A percentile compares a stretch with the other conserved stretches of the same genome.
phyloP scores from a whole-genome alignment of 495 filamentous ascomycete genomes.

The Friedmanniomyces simplex region DNA sequence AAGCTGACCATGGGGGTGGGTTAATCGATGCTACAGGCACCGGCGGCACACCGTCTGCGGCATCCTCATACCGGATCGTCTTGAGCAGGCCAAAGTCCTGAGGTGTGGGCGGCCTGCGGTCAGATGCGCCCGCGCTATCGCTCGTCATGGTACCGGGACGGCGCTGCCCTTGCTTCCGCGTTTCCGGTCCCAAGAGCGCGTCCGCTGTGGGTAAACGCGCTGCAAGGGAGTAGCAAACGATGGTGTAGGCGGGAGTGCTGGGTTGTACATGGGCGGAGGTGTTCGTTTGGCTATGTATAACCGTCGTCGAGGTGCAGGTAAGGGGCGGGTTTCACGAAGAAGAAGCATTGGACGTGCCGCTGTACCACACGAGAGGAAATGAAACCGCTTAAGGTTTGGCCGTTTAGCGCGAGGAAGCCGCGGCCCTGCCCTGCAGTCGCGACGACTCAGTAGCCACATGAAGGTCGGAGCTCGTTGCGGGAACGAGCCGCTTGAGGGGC shows the following conservation, averaged over 20 bases:
- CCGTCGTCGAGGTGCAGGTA: not conserved
- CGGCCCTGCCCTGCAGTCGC: too few relatives aligned
- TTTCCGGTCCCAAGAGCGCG: not conserved
- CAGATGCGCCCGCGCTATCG: not conserved
- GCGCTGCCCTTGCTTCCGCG: not conserved
- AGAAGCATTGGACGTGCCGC: too few relatives aligned
- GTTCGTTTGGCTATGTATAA: not conserved
- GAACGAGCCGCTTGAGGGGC: not conserved
- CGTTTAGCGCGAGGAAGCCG: not conserved
- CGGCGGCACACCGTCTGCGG: constrained; percentile 6
- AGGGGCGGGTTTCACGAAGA: not conserved
- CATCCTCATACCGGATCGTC: constrained; percentile 17
- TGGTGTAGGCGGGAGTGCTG: not conserved
- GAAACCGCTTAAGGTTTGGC: too few relatives aligned
- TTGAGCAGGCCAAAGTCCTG: constrained; percentile 4
- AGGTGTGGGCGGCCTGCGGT: not conserved
- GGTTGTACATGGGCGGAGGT: not conserved
- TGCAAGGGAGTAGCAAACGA: not conserved
- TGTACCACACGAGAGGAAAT: too few relatives aligned
- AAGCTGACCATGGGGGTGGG: constrained; percentile 4
- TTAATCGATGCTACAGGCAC: constrained; percentile 7
- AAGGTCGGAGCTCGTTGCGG: not conserved
- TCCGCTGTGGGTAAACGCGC: not conserved
- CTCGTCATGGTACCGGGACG: not conserved
- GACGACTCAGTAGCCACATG: not conserved